These are phyloP conservation scores for Marasmius fiardii DNA, from an alignment of 1,284 basidiomycete species.

Conservation along the genomic window DNA sequence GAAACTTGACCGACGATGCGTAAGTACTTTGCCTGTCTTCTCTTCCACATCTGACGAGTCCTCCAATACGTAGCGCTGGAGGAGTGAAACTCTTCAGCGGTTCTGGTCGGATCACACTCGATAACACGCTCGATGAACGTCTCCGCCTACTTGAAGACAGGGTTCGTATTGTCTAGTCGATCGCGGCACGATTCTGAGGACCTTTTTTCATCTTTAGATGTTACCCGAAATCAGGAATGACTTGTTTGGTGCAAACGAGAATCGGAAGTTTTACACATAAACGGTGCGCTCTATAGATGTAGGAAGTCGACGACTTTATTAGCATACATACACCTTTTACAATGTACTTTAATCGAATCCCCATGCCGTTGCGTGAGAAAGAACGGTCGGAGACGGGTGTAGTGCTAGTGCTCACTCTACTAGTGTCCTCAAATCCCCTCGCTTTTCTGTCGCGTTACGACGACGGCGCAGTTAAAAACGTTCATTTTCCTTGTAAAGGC, in stretches of 20 bases:
- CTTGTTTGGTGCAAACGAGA: conserved; percentile 83
- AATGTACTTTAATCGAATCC: too few relatives aligned
- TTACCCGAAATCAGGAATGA: conserved; percentile 86
- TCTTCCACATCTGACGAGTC: background rate
- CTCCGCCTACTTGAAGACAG: conserved; percentile 84
- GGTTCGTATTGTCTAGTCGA: conserved; percentile 44
- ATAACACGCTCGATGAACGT: conserved; percentile 91
- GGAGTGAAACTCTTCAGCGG: conserved; percentile 79
- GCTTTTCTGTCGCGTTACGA: conserved; percentile 14
- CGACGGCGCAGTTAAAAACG: conserved; percentile 8
- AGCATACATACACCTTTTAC: too few relatives aligned
- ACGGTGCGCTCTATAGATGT: too few relatives aligned
- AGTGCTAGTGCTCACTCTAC: too few relatives aligned
- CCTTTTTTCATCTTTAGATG: conserved; percentile 54
- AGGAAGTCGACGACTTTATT: too few relatives aligned
- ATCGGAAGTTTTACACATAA: conserved; percentile 82
- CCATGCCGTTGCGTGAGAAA: too few relatives aligned
- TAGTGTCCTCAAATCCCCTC: too few relatives aligned
- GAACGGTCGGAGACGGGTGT: too few relatives aligned
- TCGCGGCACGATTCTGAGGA: background rate
- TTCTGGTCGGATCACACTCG: conserved; percentile 76
- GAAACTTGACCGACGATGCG: conserved; percentile 70
- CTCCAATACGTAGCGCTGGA: conserved; percentile 57
- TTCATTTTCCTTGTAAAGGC: conserved; percentile 2
- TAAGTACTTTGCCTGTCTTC: conserved; percentile 31